Conservation (phyloP, 495 filamentous ascomycete species). For the Copromyces sp. region DNA sequence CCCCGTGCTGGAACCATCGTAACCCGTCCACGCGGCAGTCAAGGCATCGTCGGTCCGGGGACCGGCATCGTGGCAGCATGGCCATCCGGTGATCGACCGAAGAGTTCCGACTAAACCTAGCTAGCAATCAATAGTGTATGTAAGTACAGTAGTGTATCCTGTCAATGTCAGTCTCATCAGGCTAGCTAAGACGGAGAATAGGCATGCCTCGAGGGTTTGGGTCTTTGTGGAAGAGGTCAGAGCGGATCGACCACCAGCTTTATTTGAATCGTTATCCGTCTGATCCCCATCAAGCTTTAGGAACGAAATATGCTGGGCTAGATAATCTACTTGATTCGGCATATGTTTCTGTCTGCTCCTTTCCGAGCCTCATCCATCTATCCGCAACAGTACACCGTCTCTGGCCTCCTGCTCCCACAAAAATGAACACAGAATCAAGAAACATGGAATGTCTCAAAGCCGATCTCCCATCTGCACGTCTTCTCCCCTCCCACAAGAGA, state of each 20-base stretch:
- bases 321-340: not conserved
- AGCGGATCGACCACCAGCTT: not conserved
- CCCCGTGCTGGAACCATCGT: not conserved
- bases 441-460: constrained; percentile 1
- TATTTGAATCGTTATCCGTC: not conserved
- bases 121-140: not conserved
- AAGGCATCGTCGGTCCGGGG: not conserved
- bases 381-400: not conserved
- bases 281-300: no score
- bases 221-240: no score
- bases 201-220: not conserved
- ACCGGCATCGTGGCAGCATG: not conserved
- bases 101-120: not conserved
- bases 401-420: not conserved
- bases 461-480: not conserved
- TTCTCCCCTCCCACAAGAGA: not conserved
- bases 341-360: not conserved
- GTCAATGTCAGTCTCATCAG: not conserved
- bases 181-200: not conserved
- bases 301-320: no score
- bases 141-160: not conserved
- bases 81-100: not conserved
- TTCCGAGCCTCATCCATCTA: not conserved
- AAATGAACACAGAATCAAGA: not conserved
- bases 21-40: not conserved